Conservation (phyloP, 148 eudicot species). For the Fagopyrum esculentum region DNA sequence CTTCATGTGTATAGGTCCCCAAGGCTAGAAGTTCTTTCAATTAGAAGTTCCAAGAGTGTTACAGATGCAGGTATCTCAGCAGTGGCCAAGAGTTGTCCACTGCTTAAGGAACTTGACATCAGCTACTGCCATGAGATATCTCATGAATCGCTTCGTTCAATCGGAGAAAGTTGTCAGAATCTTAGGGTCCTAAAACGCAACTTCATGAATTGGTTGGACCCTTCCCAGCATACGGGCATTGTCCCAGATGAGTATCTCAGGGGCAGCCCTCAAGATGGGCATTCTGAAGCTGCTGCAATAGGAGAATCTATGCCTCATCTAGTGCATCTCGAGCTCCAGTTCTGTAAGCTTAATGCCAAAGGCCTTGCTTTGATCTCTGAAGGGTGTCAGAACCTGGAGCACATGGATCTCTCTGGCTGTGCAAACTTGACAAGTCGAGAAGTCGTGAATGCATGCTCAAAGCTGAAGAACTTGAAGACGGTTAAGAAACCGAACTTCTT, state of each 20-base stretch:
- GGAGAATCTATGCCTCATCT: conserved; percentile 57
- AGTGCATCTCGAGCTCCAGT: conserved; percentile 62
- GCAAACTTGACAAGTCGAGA: conserved; percentile 71
- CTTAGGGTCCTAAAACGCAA: conserved; percentile 56
- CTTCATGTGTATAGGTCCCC: conserved; percentile 51
- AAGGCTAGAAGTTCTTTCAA: conserved; percentile 64
- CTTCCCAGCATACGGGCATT: conserved; percentile 64
- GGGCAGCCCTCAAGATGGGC: conserved; percentile 73
- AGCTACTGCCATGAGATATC: conserved; percentile 92
- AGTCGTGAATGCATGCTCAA: conserved; percentile 37
- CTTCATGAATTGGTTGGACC: conserved; percentile 74
- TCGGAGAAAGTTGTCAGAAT: conserved; percentile 55
- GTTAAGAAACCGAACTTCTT: conserved; percentile 80
- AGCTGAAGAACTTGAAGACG: conserved; percentile 46
- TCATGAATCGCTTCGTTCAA: conserved; percentile 44
- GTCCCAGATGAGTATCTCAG: conserved; percentile 69
- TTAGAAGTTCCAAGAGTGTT: conserved; percentile 70
- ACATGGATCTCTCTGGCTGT: conserved; percentile 71
- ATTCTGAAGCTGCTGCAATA: conserved; percentile 78
- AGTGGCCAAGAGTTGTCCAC: conserved; percentile 54
- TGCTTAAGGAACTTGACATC: conserved; percentile 62
- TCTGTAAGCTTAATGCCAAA: conserved; percentile 58
- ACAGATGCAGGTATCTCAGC: conserved; percentile 45
- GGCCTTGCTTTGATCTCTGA: conserved; percentile 65
- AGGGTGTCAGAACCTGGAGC: conserved; percentile 56